Evolutionary conservation across 768 basidiomycete species (phyloP).

Genomic region (Suillus plorans): DNA sequence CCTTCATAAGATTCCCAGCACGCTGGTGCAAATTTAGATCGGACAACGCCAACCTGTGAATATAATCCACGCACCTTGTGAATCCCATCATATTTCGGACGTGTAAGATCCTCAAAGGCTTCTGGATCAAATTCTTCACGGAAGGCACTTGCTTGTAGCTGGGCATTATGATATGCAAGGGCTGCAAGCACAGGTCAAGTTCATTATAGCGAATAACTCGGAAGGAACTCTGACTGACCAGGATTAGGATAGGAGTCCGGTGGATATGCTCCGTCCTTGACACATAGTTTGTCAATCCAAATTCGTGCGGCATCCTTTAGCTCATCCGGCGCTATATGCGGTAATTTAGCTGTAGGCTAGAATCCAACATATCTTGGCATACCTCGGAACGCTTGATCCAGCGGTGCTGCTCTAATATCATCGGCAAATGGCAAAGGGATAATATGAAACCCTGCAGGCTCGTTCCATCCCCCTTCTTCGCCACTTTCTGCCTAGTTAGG

Average conservation of each 20-base stretch:
- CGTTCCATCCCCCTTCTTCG: conserved; percentile 71
- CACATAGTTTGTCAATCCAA: conserved; percentile 76
- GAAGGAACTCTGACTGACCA: conserved; percentile 45
- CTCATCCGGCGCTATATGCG: conserved; percentile 59
- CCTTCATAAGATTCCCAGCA: conserved; percentile 64
- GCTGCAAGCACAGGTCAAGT: conserved; percentile 41
- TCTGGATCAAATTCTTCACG: conserved; percentile 82
- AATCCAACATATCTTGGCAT: conserved; percentile 12
- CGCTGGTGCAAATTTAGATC: conserved; percentile 40
- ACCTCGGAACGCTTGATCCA: conserved; percentile 68
- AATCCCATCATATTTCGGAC: conserved; percentile 75
- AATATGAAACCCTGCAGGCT: conserved; percentile 90
- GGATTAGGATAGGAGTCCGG: conserved; percentile 92
- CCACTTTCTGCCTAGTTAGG: conserved; percentile 59
- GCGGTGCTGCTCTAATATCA: conserved; percentile 80
- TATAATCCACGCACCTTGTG: conserved; percentile 56
- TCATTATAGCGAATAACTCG: background rate
- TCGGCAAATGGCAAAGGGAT: conserved; percentile 94
- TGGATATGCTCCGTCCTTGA: conserved; percentile 80
- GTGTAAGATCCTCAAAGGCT: conserved; percentile 78
- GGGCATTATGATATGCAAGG: conserved; percentile 84
- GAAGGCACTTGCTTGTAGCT: conserved; percentile 91
- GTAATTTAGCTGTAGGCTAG: conserved; percentile 4
- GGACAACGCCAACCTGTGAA: background rate
- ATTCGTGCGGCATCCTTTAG: conserved; percentile 64